Conservation (phyloP, 2,329 filamentous ascomycete species). For the Colletotrichum tropicale region DNA sequence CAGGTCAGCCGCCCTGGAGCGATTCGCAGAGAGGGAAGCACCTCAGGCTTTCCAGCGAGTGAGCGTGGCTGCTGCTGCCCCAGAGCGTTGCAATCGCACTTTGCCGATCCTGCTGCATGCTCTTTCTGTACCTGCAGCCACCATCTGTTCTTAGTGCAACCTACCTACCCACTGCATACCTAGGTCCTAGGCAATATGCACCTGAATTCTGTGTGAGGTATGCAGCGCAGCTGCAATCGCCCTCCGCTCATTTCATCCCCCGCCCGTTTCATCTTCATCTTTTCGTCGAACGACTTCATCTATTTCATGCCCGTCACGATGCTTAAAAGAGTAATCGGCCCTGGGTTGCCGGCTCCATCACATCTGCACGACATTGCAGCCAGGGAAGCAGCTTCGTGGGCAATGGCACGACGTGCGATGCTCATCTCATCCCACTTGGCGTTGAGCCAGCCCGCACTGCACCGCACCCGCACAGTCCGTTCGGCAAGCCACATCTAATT, state of each 20-base stretch:
- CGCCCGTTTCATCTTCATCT: slow-evolving; percentile 12
- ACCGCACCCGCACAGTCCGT: neutral
- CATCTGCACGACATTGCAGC: slow-evolving; percentile 15
- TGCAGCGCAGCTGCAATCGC: slow-evolving; percentile 1
- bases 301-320: neutral
- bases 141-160: neutral
- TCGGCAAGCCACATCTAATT: neutral
- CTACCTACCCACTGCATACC: neutral
- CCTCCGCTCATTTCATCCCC: slow-evolving; percentile 8
- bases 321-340: neutral
- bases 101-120: neutral
- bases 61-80: neutral
- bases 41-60: neutral
- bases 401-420: neutral
- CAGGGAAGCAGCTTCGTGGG: neutral
- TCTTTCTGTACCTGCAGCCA: slow-evolving; percentile 3
- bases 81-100: neutral
- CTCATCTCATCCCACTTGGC: neutral
- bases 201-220: neutral
- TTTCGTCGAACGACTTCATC: slow-evolving; percentile 1
- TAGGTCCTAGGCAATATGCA: neutral
- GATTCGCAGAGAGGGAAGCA: neutral
- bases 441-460: neutral
- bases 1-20: neutral
- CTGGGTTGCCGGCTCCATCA: neutral